Evolutionary conservation across 2,329 filamentous ascomycete species (phyloP), one percentile per base, ranked within the genome.

Genomic region (Arthrobotrys sinensis): DNA sequence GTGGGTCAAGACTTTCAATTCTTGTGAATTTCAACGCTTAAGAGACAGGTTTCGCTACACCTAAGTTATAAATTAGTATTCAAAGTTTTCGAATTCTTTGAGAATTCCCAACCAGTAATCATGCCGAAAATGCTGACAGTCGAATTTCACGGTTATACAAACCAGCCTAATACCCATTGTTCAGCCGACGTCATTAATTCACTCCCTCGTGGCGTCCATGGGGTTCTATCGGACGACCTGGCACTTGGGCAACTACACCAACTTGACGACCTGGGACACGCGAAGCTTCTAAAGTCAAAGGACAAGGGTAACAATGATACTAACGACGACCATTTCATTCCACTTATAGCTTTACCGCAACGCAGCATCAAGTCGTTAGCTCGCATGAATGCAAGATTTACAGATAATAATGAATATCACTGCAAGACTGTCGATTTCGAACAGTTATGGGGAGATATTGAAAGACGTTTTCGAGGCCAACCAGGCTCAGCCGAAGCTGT

Each of bases 21-120:
- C n/a, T n/a, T n/a, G n/a, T n/a, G n/a, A n/a, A n/a, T n/a, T n/a
- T n/a, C n/a, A n/a, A n/a, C n/a, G n/a, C n/a, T n/a, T n/a, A n/a
- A n/a, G n/a, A n/a, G n/a, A n/a, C n/a, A n/a, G n/a, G n/a, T n/a
- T n/a, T n/a, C n/a, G n/a, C n/a, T n/a, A n/a, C n/a, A n/a, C 19
- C 10, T 10, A 12, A 45, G 10, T 24, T 50, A 10, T 21, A 50
- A 50, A n/a, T 55, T 7, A 32, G 52, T 19, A 38, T 55, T 10
- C 52, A 55, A 36, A 55, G 28, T 16, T 32, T 55, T 3, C 52
- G 52, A 14, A 55, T 55, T 5, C 52, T 32, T 6, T 6, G 52
- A 19, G 32, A 32, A 1, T 57, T 57, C 16, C 52, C 52, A 21
- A 57, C 8, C 14, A 57, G 32, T 32, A 38, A 38, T 57, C 12